Conservation (phyloP, 192 early-diverging fungal genomes). For the Gonapodya prolifera region DNA sequence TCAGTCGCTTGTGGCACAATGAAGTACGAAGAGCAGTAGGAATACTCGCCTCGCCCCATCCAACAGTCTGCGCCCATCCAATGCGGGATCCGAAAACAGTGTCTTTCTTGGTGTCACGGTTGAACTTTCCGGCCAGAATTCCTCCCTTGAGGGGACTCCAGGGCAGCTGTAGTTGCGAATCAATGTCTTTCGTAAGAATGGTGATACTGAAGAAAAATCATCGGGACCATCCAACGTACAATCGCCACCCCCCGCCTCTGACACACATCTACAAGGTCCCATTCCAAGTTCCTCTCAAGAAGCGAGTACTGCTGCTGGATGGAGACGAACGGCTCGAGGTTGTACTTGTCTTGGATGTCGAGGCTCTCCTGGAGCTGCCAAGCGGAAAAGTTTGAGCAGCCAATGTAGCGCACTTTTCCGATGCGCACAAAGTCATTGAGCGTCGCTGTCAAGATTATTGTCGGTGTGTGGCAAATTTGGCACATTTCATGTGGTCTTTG, state of each 20-base stretch:
- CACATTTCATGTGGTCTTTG: neutral
- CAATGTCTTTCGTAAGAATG: too few species aligned
- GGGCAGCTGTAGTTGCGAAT: neutral
- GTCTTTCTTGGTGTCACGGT: neutral
- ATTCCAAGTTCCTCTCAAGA: neutral
- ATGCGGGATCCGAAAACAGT: neutral
- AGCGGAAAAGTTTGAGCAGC: constrained; percentile 3
- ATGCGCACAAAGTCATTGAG: constrained; percentile 47
- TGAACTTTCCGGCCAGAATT: neutral
- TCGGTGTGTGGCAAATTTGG: neutral
- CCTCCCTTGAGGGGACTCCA: neutral
- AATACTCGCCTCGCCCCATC: neutral
- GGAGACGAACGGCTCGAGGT: neutral
- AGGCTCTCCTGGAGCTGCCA: neutral
- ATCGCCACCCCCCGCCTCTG: neutral
- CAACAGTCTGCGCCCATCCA: neutral
- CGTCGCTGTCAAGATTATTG: constrained; percentile 13
- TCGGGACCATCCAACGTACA: neutral
- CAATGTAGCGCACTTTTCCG: constrained; percentile 52
- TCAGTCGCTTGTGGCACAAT: neutral
- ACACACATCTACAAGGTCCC: neutral
- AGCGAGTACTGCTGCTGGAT: neutral
- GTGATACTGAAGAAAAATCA: too few species aligned
- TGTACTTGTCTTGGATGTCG: neutral
- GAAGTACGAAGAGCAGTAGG: neutral